A percentile compares a stretch with the other conserved stretches of the same genome.
Conservation (phyloP, 257 asterid species). For the Perilla frutescens region DNA sequence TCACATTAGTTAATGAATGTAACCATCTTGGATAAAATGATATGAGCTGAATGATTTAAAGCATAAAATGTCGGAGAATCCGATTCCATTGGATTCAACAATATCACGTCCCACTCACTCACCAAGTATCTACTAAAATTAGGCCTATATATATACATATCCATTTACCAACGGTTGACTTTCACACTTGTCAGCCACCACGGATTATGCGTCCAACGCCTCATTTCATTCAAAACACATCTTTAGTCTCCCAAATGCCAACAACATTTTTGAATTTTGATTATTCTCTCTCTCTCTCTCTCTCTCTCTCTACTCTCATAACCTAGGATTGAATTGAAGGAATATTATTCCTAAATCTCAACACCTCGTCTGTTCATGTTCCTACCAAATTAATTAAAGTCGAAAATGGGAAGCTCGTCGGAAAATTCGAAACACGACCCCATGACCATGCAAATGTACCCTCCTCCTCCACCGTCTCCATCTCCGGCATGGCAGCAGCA, state of each 20-base stretch:
- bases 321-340: no score
- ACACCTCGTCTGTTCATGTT: neutral
- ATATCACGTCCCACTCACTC: neutral
- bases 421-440: constrained; percentile 21
- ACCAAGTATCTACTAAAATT: constrained; percentile 3
- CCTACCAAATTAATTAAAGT: neutral
- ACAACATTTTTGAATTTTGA: neutral
- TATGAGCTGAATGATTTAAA: no score
- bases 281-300: no score
- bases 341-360: neutral
- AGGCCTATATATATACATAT: neutral
- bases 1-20: no score
- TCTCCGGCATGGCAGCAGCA: neutral
- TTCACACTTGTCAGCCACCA: neutral
- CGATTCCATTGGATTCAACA: no score
- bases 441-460: constrained; percentile 32
- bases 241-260: neutral
- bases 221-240: neutral
- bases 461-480: neutral
- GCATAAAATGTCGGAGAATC: no score
- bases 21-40: no score
- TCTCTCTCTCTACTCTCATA: no score
- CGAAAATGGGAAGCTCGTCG: constrained; percentile 35
- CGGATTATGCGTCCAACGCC: constrained; percentile 20
- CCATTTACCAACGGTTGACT: no score